A percentile compares a stretch with the other conserved stretches of the same genome.
Conservation (phyloP, 257 asterid species). For the Marsdenia floribunda region DNA sequence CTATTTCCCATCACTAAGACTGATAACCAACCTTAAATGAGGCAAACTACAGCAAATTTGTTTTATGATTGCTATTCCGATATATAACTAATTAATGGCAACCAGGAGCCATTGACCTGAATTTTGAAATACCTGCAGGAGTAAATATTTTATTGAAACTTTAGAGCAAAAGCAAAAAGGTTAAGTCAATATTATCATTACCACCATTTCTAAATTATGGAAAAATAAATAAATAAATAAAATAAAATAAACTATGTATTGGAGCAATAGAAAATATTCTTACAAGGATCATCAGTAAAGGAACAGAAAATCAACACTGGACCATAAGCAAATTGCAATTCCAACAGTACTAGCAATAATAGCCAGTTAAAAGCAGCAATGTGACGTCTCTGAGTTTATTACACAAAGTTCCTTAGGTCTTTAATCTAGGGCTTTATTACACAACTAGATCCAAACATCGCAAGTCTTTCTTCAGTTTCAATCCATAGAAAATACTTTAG, state of each 20-base stretch:
- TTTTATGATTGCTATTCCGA: constrained; percentile 11
- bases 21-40: background rate
- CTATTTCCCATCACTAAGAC: constrained; percentile 60
- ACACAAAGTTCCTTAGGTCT: background rate
- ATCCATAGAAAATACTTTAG: background rate
- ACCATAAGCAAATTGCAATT: background rate
- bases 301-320: background rate
- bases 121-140: background rate
- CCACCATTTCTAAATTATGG: background rate
- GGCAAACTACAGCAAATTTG: constrained; percentile 10
- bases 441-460: background rate
- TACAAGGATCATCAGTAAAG: background rate
- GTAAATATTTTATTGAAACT: background rate
- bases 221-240: background rate
- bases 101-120: background rate
- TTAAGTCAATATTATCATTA: too few relatives aligned
- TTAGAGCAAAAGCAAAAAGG: background rate
- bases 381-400: too few relatives aligned
- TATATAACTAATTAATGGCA: background rate
- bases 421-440: background rate
- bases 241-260: background rate
- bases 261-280: background rate
- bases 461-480: background rate
- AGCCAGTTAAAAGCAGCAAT: background rate
- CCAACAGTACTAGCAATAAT: background rate